phyloP scores from a whole-genome alignment of 2,329 filamentous ascomycete genomes.

The Colletotrichum tabaci region DNA sequence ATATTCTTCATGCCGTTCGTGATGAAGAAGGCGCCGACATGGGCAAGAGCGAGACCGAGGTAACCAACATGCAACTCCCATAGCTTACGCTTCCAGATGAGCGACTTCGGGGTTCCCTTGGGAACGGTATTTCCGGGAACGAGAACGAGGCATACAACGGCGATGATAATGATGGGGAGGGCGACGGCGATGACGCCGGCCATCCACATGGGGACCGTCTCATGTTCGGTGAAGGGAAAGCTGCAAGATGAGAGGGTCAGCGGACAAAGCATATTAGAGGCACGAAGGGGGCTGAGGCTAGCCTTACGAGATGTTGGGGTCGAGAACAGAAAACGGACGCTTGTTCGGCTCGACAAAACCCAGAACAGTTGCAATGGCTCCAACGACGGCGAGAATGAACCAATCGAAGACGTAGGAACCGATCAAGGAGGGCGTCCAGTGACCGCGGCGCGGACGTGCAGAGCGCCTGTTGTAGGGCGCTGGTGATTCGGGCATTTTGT shows the following conservation, averaged over 20 bases:
- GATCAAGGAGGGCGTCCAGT: conserved; percentile 53
- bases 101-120: conserved; percentile 71
- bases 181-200: conserved; percentile 75
- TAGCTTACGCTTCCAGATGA: conserved; percentile 85
- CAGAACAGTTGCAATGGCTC: conserved; percentile 71
- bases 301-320: conserved; percentile 80
- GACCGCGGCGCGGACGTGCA: conserved; percentile 28
- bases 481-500: conserved; percentile 52
- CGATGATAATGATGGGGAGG: conserved; percentile 77
- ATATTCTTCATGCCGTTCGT: conserved; percentile 89
- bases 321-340: conserved; percentile 78
- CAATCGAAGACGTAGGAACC: conserved; percentile 83
- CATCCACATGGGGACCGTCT: conserved; percentile 79
- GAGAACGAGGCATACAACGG: conserved; percentile 77
- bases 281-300: conserved; percentile 23
- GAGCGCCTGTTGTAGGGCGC: conserved; percentile 32
- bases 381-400: conserved; percentile 75
- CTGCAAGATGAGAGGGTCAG: conserved; percentile 52
- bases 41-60: conserved; percentile 83
- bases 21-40: conserved; percentile 82
- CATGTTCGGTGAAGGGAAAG: conserved; percentile 78
- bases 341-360: conserved; percentile 74
- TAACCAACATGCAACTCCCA: conserved; percentile 93
- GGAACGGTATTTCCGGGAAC: conserved; percentile 81
- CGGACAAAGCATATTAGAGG: conserved; percentile 4